phyloP scores from a whole-genome alignment of 495 filamentous ascomycete species.

The Letharia lupina region DNA sequence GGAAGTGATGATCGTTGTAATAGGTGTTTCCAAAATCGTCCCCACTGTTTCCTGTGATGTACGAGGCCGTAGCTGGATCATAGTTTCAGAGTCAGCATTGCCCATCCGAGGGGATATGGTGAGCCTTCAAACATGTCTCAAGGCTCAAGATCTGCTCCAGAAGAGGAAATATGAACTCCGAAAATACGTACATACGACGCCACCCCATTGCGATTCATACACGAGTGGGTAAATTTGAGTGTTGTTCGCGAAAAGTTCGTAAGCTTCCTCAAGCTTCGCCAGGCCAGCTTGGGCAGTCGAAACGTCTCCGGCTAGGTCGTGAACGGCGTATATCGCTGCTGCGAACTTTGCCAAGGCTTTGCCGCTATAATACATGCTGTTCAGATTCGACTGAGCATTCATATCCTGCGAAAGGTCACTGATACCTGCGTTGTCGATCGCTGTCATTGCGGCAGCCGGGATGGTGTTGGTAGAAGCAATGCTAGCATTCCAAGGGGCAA shows the following conservation, averaged over 20 bases:
- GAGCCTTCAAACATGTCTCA: too few relatives aligned
- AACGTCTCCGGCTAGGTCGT: constrained; percentile 55
- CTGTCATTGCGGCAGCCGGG: constrained; percentile 41
- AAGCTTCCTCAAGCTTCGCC: constrained; percentile 61
- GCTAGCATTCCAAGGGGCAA: constrained; percentile 62
- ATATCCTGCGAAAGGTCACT: constrained; percentile 69
- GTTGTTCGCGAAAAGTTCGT: constrained; percentile 69
- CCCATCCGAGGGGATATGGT: too few relatives aligned
- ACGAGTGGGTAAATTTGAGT: constrained; percentile 68
- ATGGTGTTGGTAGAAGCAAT: constrained; percentile 43
- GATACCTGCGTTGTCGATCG: constrained; percentile 49
- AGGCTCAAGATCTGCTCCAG: too few relatives aligned
- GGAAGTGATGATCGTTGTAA: constrained; percentile 98
- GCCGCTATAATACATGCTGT: constrained; percentile 93
- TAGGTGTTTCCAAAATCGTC: constrained; percentile 74
- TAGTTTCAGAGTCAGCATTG: too few relatives aligned
- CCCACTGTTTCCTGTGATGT: constrained; percentile 60
- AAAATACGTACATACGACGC: constrained; percentile 51
- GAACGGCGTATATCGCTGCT: constrained; percentile 55
- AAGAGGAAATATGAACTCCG: too few relatives aligned
- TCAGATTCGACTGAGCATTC: constrained; percentile 55
- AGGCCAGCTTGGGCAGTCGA: constrained; percentile 54
- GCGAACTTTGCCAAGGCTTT: constrained; percentile 92
- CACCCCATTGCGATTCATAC: constrained; percentile 81
- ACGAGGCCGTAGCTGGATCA: constrained; percentile 52